phyloP scores from a whole-genome alignment of 1,139 yeast species.

The Debaryomycetaceae sp. region DNA sequence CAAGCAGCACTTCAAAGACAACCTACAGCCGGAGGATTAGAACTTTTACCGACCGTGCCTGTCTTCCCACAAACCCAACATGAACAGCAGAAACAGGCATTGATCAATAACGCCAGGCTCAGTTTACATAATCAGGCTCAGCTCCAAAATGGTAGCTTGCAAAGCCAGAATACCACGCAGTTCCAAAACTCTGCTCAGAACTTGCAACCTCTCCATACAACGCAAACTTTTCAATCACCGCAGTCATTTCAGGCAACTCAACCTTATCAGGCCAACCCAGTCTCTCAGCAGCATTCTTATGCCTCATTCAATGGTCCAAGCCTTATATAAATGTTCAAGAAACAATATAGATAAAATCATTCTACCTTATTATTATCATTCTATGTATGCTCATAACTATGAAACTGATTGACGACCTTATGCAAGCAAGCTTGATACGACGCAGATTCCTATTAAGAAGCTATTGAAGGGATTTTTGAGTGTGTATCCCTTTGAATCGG shows the following conservation, averaged over 20 bases:
- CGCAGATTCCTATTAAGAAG: neutral
- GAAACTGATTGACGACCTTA: no score
- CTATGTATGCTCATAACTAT: no score
- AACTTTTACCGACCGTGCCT: constrained; percentile 55
- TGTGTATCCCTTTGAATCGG: neutral
- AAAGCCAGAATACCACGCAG: neutral
- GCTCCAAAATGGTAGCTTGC: constrained; percentile 25
- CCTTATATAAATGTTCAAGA: constrained; percentile 12
- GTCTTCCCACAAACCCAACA: constrained; percentile 63
- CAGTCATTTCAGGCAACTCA: constrained; percentile 6
- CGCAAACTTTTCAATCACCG: constrained; percentile 7
- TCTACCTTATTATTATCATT: neutral
- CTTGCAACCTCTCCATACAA: constrained; percentile 7
- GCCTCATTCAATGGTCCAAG: constrained; percentile 27
- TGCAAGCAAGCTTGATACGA: no score
- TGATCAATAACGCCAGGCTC: constrained; percentile 33
- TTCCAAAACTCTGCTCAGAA: constrained; percentile 5
- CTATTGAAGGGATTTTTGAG: constrained; percentile 1
- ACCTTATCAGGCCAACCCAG: constrained; percentile 6
- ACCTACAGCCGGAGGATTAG: constrained; percentile 68
- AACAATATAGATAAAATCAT: neutral
- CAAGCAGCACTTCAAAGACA: constrained; percentile 37
- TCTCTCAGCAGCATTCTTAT: constrained; percentile 7
- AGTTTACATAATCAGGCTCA: constrained; percentile 22
- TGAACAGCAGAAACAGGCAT: constrained; percentile 34